Evolutionary conservation across 2,329 filamentous ascomycete genomes (phyloP).

Genomic region (Aspergillus sojae): DNA sequence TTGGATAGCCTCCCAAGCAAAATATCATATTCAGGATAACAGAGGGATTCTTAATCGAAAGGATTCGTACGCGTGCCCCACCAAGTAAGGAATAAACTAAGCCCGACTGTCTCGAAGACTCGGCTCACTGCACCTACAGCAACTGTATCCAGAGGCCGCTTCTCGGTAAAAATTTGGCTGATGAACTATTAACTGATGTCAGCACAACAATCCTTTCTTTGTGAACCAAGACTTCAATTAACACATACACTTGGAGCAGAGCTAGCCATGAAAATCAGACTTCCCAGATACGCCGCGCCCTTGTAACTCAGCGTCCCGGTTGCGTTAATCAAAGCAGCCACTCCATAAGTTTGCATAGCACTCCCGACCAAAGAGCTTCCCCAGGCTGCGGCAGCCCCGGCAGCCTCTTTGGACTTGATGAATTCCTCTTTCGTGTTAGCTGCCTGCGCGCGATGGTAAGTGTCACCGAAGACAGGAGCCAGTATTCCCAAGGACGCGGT

Average conservation of each 20-base stretch:
- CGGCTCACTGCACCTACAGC: conserved; percentile 82
- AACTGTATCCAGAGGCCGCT: conserved; percentile 86
- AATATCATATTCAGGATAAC: neutral
- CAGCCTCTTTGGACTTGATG: conserved; percentile 87
- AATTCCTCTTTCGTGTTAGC: conserved; percentile 97
- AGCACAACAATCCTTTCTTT: neutral
- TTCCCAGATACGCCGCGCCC: conserved; percentile 91
- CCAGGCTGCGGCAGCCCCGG: conserved; percentile 83
- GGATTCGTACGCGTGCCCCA: conserved; percentile 96
- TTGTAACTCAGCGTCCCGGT: conserved; percentile 96
- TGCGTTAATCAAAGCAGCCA: conserved; percentile 88
- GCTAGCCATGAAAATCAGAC: conserved; percentile 87
- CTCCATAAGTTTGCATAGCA: conserved; percentile 84
- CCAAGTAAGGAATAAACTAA: conserved; percentile 91
- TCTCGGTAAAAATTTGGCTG: conserved; percentile 84
- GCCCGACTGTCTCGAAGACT: conserved; percentile 87
- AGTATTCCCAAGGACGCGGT: conserved; percentile 85
- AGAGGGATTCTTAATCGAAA: conserved; percentile 66
- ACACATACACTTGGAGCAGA: conserved; percentile 79
- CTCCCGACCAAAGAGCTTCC: conserved; percentile 88
- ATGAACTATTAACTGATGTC: conserved; percentile 66
- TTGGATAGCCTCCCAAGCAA: neutral
- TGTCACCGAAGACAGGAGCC: conserved; percentile 86
- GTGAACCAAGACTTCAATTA: too few relatives aligned
- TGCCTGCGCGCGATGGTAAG: conserved; percentile 87